phyloP scores from a whole-genome alignment of 1,284 basidiomycete genomes.

The Papiliotrema flavescens region DNA sequence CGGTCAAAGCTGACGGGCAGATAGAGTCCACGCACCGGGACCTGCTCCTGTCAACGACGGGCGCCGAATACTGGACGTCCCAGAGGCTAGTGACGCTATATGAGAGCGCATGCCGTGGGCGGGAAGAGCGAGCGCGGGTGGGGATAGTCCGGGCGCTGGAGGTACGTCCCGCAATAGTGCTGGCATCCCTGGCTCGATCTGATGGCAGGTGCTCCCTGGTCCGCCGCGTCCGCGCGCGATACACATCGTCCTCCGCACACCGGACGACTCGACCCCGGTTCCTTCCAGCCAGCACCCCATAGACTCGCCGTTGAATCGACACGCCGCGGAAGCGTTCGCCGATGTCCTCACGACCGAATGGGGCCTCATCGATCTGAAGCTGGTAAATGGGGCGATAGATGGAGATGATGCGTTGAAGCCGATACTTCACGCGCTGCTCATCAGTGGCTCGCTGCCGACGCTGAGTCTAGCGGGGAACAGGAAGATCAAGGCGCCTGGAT shows the following conservation, averaged over 20 bases:
- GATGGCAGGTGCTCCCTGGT: constrained; percentile 23
- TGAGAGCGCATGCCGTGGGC: constrained; percentile 44
- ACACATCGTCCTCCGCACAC: constrained; percentile 31
- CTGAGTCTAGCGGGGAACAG: constrained; percentile 84
- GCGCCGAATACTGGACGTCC: constrained; percentile 46
- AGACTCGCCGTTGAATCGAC: constrained; percentile 59
- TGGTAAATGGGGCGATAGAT: constrained; percentile 70
- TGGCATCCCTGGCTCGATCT: neutral
- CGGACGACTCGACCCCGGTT: constrained; percentile 10
- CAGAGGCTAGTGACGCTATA: constrained; percentile 43
- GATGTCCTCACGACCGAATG: constrained; percentile 87
- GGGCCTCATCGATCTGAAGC: constrained; percentile 74
- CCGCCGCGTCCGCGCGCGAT: constrained; percentile 33
- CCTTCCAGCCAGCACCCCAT: constrained; percentile 12
- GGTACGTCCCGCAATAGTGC: constrained; percentile 50
- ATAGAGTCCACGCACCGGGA: constrained; percentile 58
- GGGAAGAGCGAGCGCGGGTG: constrained; percentile 61
- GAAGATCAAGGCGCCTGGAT: constrained; percentile 71
- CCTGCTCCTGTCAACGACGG: constrained; percentile 52
- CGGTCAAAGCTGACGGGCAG: constrained; percentile 19
- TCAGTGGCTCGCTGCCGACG: constrained; percentile 75
- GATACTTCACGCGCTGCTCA: constrained; percentile 82
- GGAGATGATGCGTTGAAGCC: constrained; percentile 82
- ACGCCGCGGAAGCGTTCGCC: constrained; percentile 71
- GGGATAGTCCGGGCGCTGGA: constrained; percentile 66